Base-by-base conservation (phyloP, 2,329 filamentous ascomycete species). In the Ustulina deusta region DNA sequence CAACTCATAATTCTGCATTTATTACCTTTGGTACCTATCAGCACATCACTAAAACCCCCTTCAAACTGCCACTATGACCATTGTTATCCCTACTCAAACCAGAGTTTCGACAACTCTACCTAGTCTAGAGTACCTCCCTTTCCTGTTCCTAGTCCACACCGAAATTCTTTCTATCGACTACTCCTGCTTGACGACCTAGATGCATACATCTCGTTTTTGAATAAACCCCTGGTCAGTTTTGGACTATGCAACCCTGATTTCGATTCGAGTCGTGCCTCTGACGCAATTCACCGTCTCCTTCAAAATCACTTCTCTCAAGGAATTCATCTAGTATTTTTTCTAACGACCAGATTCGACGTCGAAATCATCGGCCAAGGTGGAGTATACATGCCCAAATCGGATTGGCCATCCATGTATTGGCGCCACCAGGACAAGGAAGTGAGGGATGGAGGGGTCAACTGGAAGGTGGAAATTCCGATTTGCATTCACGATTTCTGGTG, bases 341-440 rank as follows among this genome's bases (percentile, higher is more conserved):
- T 6, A 38, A 10, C 15, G 2, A 34, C 15, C n/a, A 17, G 10
- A 11, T 15, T 3, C 10, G 10, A 7, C 15, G 7, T 52, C 27
- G 29, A 52, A 34, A 34, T 52, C 1, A 32, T 52, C 3, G 49
- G 29, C 17, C 29, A 52, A 34, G 49, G 49, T 2, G 49, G 49
- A 34, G 49, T 52, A 34, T 34, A 34, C 17, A 52, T 52, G 1
- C 6, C 29, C 6, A 2, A 29, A 9, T 9, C 15, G 11, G 17
- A 11, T 5, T 52, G 49, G 49, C 49, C 49, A 3, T 52, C 49
- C 13, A n/a, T 34, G n/a, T 52, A 52, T 20, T 52, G 49, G 49
- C 10, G 9, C 6, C 5, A 15, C 5, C 17, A 17, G 17, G 20
- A 20, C 11, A 34, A 17, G 3, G 49, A 32, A 34, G 27, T n/a